phyloP scores from a whole-genome alignment of 108 stramenopile genomes.

The Bacterosira constricta region DNA sequence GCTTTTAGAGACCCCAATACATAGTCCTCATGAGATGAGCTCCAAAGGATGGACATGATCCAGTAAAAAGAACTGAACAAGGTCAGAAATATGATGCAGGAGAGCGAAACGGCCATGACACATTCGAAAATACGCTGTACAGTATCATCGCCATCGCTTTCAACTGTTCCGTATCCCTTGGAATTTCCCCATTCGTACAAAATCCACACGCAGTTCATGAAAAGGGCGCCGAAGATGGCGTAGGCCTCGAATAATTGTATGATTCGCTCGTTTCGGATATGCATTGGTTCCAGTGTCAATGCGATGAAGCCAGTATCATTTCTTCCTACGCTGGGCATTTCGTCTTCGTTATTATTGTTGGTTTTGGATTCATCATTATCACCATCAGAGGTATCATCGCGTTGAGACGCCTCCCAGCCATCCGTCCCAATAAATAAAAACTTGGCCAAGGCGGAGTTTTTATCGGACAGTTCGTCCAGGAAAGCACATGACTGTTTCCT shows the following conservation, averaged over 20 bases:
- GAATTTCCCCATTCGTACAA: constrained; percentile 2
- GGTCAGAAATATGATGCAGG: neutral
- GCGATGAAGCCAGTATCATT: too few relatives aligned
- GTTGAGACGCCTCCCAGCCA: too few relatives aligned
- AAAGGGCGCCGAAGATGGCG: constrained; percentile 6
- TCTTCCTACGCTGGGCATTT: neutral
- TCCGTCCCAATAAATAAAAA: too few relatives aligned
- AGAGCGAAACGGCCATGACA: neutral
- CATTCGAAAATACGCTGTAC: neutral
- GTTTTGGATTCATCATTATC: too few relatives aligned
- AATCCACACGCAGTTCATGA: neutral
- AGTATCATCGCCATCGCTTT: neutral
- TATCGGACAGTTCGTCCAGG: too few relatives aligned
- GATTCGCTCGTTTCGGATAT: neutral
- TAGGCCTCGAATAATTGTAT: neutral
- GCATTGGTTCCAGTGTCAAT: neutral
- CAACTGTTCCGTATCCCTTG: neutral
- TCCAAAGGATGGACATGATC: neutral
- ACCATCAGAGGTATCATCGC: too few relatives aligned
- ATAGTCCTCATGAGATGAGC: neutral
- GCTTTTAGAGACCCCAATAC: neutral
- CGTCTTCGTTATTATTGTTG: too few relatives aligned
- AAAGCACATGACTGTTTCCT: too few relatives aligned
- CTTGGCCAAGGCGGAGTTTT: too few relatives aligned
- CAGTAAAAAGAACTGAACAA: neutral